These are phyloP conservation scores for Fistulina hepatica DNA, from an alignment of 1,284 basidiomycete species.

Conservation along the genomic window DNA sequence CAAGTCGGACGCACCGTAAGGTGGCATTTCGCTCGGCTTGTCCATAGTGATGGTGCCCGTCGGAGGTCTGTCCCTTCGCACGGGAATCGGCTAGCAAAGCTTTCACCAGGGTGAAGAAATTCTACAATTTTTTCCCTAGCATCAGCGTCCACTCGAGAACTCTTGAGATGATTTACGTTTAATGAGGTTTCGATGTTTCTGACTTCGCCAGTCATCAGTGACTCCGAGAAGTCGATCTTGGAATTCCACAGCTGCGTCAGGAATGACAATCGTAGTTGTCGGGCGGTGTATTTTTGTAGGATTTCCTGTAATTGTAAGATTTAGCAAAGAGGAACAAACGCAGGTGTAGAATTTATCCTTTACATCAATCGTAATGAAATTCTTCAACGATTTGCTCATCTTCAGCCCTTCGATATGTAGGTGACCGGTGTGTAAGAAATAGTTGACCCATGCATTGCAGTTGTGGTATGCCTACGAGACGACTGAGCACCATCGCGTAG, in stretches of 20 bases:
- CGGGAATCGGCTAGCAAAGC: conserved; percentile 59
- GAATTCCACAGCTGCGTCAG: conserved; percentile 87
- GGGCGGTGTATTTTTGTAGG: conserved; percentile 73
- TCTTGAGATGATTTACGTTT: conserved; percentile 35
- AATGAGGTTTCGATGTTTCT: conserved; percentile 77
- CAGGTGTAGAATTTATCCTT: conserved; percentile 20
- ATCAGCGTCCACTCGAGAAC: neutral
- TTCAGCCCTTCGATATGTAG: conserved; percentile 98
- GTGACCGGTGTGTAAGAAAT: conserved; percentile 98
- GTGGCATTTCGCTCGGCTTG: too few species aligned
- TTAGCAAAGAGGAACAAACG: conserved; percentile 2
- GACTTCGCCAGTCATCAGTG: conserved; percentile 82
- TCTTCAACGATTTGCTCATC: conserved; percentile 99
- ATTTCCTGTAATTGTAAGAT: conserved; percentile 56
- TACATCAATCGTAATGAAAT: conserved; percentile 97
- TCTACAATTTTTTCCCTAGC: conserved; percentile 40
- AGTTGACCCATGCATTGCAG: conserved; percentile 94
- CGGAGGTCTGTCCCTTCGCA: conserved; percentile 36
- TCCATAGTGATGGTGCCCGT: conserved; percentile 55
- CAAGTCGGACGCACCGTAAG: conserved; percentile 28
- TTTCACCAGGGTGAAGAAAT: conserved; percentile 87
- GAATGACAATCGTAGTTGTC: conserved; percentile 93
- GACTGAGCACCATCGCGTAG: conserved; percentile 6
- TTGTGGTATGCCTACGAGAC: conserved; percentile 74
- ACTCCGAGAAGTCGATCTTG: conserved; percentile 92